These are phyloP conservation scores for Fusarium sp. DNA, from an alignment of 2,329 filamentous ascomycete genomes.

Conservation along the genomic window DNA sequence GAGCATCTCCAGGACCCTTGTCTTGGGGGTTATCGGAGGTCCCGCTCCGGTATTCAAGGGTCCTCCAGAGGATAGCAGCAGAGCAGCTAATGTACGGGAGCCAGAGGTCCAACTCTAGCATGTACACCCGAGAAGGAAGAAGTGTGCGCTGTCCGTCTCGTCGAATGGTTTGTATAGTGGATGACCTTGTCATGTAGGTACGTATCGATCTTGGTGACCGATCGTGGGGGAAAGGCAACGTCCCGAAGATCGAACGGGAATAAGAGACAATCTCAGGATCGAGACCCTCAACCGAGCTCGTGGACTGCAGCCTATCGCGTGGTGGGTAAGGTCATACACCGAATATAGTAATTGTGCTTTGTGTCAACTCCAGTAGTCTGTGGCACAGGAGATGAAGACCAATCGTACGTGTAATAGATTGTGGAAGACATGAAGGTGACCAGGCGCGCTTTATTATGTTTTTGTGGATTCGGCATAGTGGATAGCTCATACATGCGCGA, in stretches of 20 bases:
- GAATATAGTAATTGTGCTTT: background rate
- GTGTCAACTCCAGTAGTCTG: conserved; percentile 1
- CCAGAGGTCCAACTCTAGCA: conserved; percentile 1
- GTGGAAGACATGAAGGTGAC: background rate
- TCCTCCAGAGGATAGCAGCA: background rate
- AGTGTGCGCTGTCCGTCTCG: background rate
- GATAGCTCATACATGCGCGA: background rate
- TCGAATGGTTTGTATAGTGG: background rate
- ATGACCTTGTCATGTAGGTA: background rate
- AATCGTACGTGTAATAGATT: background rate
- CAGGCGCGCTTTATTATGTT: background rate
- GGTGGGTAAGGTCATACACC: background rate
- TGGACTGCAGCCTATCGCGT: background rate
- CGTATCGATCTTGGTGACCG: background rate
- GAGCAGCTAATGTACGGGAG: conserved; percentile 11
- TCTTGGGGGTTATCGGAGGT: conserved; percentile 11
- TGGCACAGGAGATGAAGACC: background rate
- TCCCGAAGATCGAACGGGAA: conserved; percentile 21
- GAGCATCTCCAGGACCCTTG: conserved; percentile 15
- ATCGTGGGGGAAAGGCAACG: conserved; percentile 20
- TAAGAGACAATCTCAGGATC: background rate
- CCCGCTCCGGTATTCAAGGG: conserved; percentile 17
- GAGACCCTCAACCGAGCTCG: background rate
- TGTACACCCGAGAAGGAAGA: background rate
- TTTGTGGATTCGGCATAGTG: background rate